Evolutionary conservation across 2,329 filamentous ascomycete species (phyloP).

Genomic region (Alternaria postmessia): DNA sequence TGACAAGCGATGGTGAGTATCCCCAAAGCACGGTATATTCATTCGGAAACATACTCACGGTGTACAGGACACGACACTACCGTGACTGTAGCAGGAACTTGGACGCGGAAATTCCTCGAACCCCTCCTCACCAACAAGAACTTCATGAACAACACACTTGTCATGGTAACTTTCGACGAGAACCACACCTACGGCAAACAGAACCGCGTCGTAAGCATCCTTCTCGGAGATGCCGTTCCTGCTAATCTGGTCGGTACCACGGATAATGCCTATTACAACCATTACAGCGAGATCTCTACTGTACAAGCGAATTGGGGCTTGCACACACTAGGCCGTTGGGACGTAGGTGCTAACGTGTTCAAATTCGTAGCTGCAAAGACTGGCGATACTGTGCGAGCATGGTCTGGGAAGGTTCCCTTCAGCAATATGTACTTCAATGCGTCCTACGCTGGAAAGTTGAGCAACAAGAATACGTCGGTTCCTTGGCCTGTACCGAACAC

Average conservation of each 20-base stretch:
- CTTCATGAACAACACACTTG: slow-evolving; percentile 78
- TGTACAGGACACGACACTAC: slow-evolving; percentile 68
- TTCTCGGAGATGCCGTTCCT: slow-evolving; percentile 79
- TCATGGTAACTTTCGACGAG: slow-evolving; percentile 82
- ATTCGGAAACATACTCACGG: slow-evolving; percentile 8
- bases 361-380: slow-evolving; percentile 41
- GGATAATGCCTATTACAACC: slow-evolving; percentile 67
- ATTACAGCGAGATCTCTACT: slow-evolving; percentile 56
- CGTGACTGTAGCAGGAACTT: slow-evolving; percentile 72
- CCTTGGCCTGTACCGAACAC: slow-evolving; percentile 44
- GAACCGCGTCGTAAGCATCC: slow-evolving; percentile 74
- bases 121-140: slow-evolving; percentile 73
- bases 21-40: not conserved
- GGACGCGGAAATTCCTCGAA: slow-evolving; percentile 72
- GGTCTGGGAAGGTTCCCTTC: slow-evolving; percentile 38
- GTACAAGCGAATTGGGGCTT: slow-evolving; percentile 58
- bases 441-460: slow-evolving; percentile 44
- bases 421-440: slow-evolving; percentile 44
- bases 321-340: slow-evolving; percentile 57
- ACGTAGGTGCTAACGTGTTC: slow-evolving; percentile 58
- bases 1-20: slow-evolving; percentile 70
- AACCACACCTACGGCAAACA: slow-evolving; percentile 71
- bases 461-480: slow-evolving; percentile 36
- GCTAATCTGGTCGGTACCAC: slow-evolving; percentile 69
- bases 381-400: slow-evolving; percentile 34